Evolutionary conservation across 352 stramenopile species (phyloP), one percentile per base, ranked within the genome.

Genomic region (Globisporangium splendens): DNA sequence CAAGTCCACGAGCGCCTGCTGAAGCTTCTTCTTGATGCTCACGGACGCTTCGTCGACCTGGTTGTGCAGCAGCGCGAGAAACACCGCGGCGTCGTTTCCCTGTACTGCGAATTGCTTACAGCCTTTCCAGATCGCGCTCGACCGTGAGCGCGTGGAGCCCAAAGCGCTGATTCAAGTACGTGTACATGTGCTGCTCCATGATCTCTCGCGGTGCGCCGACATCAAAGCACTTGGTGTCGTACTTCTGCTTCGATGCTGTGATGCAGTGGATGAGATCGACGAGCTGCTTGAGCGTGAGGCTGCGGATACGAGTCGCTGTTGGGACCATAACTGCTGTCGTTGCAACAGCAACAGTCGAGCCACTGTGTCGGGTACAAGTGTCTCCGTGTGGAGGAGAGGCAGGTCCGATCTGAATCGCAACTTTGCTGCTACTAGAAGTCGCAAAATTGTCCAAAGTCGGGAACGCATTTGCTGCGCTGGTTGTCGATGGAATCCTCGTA

Each of bases 121-220:
- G 1, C 69, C 75, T 60, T 90, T 90, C 84, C 87, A 90, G n/a
- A 96, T 77, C 10, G 87, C 83, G 41, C 72, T 78, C 82, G 33
- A 95, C 72, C 33, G 87, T 90, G 24, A 96, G 68, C 24, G 69
- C 54, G 0, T 80, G 75, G 15, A 96, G 66, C 1, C 87, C 87
- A 51, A 95, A 96, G n/a, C 83, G 77, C 57, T 92, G 86, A 57
- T 91, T 93, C 48, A 96, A 61, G 50, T 91, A 96, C 50, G 87
- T 88, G 72, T 96, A 95, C 73, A 96, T 73, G 60, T 96, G 87
- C 68, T 96, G 87, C 79, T 96, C 86, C 59, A 95, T 83, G 5
- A 86, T 96, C 50, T 96, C 87, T 3, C 78, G 72, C 15, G 86
- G 73, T 0, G 88, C 72, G 1, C 77, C 62, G 31, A 67, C 61